Evolutionary conservation across 345 rosid genomes (phyloP).

Genomic region (Salix udensis): DNA sequence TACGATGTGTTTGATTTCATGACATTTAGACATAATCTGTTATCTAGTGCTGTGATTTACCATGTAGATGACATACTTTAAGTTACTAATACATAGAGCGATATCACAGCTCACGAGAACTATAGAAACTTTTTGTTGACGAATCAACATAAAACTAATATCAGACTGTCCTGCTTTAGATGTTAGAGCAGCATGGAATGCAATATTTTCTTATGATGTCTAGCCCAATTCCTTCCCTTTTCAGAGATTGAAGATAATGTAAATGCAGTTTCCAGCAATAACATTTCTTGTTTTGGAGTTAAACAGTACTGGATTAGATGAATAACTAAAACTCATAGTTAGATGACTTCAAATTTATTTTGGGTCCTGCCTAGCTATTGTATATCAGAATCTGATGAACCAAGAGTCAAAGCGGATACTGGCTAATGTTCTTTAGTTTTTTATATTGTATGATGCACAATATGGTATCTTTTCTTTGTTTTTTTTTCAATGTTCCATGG

Average conservation of each 20-base stretch:
- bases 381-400: not conserved
- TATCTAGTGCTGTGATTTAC: not conserved
- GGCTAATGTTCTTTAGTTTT: not conserved
- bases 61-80: not conserved
- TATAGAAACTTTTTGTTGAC: not conserved
- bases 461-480: not conserved
- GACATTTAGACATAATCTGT: not conserved
- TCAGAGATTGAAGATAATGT: not conserved
- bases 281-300: not conserved
- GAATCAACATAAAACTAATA: not conserved
- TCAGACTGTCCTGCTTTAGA: not conserved
- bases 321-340: not conserved
- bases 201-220: not conserved
- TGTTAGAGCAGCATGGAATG: not conserved
- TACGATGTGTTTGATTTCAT: not conserved
- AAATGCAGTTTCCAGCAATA: not conserved
- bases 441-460: not conserved
- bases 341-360: not conserved
- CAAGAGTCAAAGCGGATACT: not conserved
- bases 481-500: not conserved
- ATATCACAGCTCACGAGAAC: not conserved
- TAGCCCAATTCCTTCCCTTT: not conserved
- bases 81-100: not conserved
- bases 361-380: not conserved
- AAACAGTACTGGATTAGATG: not conserved